These are phyloP conservation scores for Solanum hybrid DNA, from an alignment of 305 asterid species.

Conservation along the genomic window DNA sequence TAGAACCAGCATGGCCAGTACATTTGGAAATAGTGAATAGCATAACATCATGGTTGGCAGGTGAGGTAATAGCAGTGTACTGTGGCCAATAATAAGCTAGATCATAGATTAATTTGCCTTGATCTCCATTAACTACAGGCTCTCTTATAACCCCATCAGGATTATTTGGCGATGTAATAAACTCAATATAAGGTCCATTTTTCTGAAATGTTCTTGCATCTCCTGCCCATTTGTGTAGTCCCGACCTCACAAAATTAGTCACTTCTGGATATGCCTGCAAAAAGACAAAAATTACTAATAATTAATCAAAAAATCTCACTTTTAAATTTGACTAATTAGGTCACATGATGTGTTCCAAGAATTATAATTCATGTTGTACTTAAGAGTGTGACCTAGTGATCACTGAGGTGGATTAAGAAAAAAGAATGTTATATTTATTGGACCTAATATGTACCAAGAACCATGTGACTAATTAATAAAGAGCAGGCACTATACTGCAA, in stretches of 20 bases:
- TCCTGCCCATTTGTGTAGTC: slow-evolving; percentile 37
- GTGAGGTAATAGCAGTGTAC: slow-evolving; percentile 49
- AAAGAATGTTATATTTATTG: slow-evolving; percentile 7
- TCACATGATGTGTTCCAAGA: background rate
- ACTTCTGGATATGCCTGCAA: slow-evolving; percentile 55
- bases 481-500: background rate
- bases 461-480: background rate
- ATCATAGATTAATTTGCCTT: no score
- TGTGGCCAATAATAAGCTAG: slow-evolving; percentile 9
- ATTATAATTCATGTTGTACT: background rate
- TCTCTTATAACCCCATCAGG: slow-evolving; percentile 47
- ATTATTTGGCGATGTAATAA: slow-evolving; percentile 62
- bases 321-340: background rate
- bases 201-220: no score
- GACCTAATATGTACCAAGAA: background rate
- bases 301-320: background rate
- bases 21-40: slow-evolving; percentile 69
- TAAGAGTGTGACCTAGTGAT: no score
- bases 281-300: background rate
- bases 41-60: slow-evolving; percentile 53
- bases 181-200: no score
- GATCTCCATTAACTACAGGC: slow-evolving; percentile 37
- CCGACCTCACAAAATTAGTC: slow-evolving; percentile 30
- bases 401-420: background rate
- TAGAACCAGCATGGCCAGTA: slow-evolving; percentile 85